Percentiles rank a stretch among this genome's conserved stretches.
Evolutionary conservation across 202 grass and related monocot genomes (phyloP).

Genomic region (Alloteropsis angusta): DNA sequence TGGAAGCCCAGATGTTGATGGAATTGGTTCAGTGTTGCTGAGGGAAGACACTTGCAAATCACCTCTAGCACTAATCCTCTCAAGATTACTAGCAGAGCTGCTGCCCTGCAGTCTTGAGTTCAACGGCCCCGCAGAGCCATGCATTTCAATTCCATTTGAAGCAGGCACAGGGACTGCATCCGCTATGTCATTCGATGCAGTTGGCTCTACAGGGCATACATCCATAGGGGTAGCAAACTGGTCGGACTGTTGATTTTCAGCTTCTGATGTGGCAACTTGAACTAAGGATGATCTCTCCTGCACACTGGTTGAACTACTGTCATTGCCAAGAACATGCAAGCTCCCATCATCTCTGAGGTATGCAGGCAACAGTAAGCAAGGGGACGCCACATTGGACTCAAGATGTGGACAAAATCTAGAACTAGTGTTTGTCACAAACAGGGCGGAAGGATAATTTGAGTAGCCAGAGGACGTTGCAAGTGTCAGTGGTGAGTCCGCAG

Average conservation of each 20-base stretch:
- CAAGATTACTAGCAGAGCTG: slow-evolving; percentile 24
- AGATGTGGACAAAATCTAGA: slow-evolving; percentile 41
- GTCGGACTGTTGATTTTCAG: slow-evolving; percentile 32
- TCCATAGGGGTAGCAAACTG: slow-evolving; percentile 58
- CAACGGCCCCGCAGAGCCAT: background rate
- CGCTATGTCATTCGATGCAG: slow-evolving; percentile 18
- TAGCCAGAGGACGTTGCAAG: slow-evolving; percentile 85
- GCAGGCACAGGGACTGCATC: slow-evolving; percentile 10
- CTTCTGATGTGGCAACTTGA: slow-evolving; percentile 33
- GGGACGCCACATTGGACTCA: slow-evolving; percentile 41
- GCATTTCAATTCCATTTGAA: slow-evolving; percentile 22
- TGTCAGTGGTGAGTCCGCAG: slow-evolving; percentile 67
- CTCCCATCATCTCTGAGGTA: slow-evolving; percentile 52
- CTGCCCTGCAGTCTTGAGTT: slow-evolving; percentile 22
- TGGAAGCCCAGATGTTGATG: slow-evolving; percentile 22
- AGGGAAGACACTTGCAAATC: slow-evolving; percentile 30
- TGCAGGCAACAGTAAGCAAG: slow-evolving; percentile 64
- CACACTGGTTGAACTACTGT: slow-evolving; percentile 30
- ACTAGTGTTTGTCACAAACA: slow-evolving; percentile 63
- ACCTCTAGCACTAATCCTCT: slow-evolving; percentile 9
- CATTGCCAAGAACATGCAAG: slow-evolving; percentile 35
- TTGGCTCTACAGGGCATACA: slow-evolving; percentile 60
- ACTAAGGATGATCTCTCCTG: slow-evolving; percentile 38
- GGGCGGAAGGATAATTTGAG: slow-evolving; percentile 73
- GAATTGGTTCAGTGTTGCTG: slow-evolving; percentile 23